These are phyloP conservation scores for Fraxinus dipetala DNA, from an alignment of 305 asterid genomes.

Conservation along the genomic window DNA sequence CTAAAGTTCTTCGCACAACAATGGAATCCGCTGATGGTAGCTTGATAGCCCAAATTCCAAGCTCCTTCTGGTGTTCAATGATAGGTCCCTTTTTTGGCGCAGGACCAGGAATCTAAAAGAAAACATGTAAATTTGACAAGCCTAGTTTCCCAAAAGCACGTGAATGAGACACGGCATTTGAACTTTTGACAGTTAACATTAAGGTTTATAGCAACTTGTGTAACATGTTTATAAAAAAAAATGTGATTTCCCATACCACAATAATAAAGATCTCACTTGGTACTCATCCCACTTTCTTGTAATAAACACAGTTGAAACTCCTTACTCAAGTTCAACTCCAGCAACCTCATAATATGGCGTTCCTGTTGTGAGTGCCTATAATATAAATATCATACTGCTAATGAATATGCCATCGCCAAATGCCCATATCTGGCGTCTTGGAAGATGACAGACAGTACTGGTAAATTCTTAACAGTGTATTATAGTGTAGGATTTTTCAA, in stretches of 20 bases:
- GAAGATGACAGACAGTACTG: background rate
- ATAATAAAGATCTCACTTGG: background rate
- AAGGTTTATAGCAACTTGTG: background rate
- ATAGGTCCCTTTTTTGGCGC: conserved; percentile 51
- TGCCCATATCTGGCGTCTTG: background rate
- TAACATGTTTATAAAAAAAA: background rate
- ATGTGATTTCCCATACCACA: background rate
- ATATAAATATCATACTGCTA: background rate
- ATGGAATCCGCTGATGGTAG: conserved; percentile 80
- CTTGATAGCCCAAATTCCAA: conserved; percentile 72
- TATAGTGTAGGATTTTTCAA: background rate
- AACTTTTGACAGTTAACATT: background rate
- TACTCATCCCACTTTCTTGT: background rate
- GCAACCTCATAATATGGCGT: background rate
- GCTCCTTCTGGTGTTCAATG: conserved; percentile 65
- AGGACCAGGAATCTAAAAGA: conserved; percentile 75
- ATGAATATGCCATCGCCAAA: background rate
- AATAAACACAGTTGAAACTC: background rate
- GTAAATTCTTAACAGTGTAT: background rate
- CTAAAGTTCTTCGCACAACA: conserved; percentile 68
- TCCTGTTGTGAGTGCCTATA: background rate
- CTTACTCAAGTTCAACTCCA: background rate
- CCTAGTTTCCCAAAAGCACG: background rate
- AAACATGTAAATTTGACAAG: background rate
- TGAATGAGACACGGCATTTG: background rate